Evolutionary conservation across 768 basidiomycete genomes (phyloP), one percentile per base, ranked within the genome.

Genomic region (Hypholoma fasciculare): DNA sequence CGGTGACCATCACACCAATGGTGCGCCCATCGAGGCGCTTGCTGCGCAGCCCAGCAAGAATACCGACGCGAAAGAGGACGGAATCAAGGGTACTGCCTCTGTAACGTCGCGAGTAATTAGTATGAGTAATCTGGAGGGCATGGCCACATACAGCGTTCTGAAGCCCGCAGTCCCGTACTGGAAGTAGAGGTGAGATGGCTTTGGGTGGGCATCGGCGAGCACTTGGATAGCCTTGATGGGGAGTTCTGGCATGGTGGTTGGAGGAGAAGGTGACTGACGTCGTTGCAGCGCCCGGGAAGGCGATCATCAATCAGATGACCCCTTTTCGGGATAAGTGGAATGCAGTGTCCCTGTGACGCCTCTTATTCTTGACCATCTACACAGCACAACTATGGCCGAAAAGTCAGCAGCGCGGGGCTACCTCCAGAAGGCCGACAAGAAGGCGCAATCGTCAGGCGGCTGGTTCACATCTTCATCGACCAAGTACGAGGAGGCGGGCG

Each of bases 1-100:
- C 97, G 38, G 97, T 99, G 69, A 99, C 89, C 97, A 99, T 98
- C 19, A 98, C 92, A 14, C 97, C 97, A 65, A 99, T 90, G 23
- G 88, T 89, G 69, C 88, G 90, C 26, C 97, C 94, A 68, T 89
- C 88, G n/a, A 95, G 80, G 61, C 85, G 88, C 78, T 90, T 97
- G 76, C 95, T 98, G 57, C 97, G 78, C 50, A 99, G 79, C 6
- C 83, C 92, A 46, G 97, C 97, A 16, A 99, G 77, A 40, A 98
- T 75, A 11, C 94, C 97, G 13, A 96, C 89, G 63, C 95, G 85
- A 77, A 97, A 98, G 62, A 99, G 80, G n/a, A 96, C 94, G 9
- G 90, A 90, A 67, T 96, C 94, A 27, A 98, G 82, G 17, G 77
- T 78, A 63, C 69, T 79, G 30, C 83, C 92, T 63, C 92, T 94